Conservation (phyloP, 1,284 basidiomycete species). For the Malassezia vespertilionis region DNA sequence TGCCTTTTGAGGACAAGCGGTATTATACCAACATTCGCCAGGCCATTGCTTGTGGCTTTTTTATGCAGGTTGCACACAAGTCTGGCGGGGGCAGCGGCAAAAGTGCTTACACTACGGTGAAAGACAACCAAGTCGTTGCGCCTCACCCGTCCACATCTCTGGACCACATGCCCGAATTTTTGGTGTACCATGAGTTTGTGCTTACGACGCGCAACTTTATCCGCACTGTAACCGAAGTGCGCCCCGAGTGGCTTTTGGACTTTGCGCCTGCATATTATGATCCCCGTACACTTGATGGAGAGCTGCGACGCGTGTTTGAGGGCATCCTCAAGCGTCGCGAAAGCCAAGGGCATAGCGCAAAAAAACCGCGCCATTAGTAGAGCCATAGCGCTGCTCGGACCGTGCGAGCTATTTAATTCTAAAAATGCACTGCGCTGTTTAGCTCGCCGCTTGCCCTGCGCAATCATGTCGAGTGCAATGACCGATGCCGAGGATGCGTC, state of each 20-base stretch:
- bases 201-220: constrained; percentile 78
- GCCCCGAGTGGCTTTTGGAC: constrained; percentile 82
- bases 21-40: constrained; percentile 70
- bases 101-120: constrained; percentile 59
- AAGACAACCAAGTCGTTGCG: constrained; percentile 85
- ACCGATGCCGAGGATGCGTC: constrained; percentile 4
- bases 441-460: no score
- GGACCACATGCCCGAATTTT: constrained; percentile 89
- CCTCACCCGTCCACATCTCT: constrained; percentile 90
- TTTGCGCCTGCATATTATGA: constrained; percentile 71
- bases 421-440: no score
- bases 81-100: constrained; percentile 27
- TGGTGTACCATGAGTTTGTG: constrained; percentile 92
- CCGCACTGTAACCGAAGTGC: constrained; percentile 78
- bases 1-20: constrained; percentile 62
- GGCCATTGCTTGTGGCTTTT: constrained; percentile 83
- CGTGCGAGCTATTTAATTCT: background rate
- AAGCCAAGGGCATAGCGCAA: constrained; percentile 4
- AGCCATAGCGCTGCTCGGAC: background rate
- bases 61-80: constrained; percentile 96
- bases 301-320: constrained; percentile 36
- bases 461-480: no score
- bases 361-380: constrained; percentile 8
- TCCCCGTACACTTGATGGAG: constrained; percentile 38
- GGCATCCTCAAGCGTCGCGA: constrained; percentile 16